phyloP scores from a whole-genome alignment of 2,329 filamentous ascomycete genomes.

The Phialophora chinensis region DNA sequence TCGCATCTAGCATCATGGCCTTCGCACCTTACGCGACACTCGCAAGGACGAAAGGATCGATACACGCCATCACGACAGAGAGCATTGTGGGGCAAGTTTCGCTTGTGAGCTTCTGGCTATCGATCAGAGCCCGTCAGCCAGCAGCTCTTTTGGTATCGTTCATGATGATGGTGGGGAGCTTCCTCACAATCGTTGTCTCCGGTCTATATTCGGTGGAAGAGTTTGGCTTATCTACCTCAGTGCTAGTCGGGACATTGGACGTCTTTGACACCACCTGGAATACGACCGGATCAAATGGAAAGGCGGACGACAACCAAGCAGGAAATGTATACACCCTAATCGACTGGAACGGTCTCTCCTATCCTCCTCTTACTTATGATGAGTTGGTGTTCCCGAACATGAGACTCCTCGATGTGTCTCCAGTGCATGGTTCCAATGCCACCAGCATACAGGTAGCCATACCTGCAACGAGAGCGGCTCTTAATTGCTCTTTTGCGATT shows the following conservation, averaged over 20 bases:
- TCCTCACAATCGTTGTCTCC: neutral
- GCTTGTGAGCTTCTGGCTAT: neutral
- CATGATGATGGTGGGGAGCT: neutral
- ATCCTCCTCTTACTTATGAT: neutral
- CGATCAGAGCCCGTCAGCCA: neutral
- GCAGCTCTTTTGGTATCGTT: neutral
- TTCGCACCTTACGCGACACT: no score
- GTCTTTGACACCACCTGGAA: neutral
- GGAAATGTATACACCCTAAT: neutral
- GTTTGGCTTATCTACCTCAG: neutral
- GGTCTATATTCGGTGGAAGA: neutral
- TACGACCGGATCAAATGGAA: neutral
- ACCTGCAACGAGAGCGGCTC: neutral
- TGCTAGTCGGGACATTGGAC: neutral
- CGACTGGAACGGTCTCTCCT: neutral
- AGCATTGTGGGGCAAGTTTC: neutral
- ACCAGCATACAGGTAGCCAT: neutral
- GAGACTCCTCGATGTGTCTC: neutral
- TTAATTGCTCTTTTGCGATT: neutral
- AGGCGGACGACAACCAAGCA: neutral
- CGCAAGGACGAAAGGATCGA: no score
- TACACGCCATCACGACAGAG: no score
- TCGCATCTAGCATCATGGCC: no score
- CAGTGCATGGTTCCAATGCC: no score
- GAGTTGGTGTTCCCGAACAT: neutral